These are phyloP conservation scores for Kalanchoe fedtschenkoi DNA, from an alignment of 164 flowering plant species.

Conservation along the genomic window DNA sequence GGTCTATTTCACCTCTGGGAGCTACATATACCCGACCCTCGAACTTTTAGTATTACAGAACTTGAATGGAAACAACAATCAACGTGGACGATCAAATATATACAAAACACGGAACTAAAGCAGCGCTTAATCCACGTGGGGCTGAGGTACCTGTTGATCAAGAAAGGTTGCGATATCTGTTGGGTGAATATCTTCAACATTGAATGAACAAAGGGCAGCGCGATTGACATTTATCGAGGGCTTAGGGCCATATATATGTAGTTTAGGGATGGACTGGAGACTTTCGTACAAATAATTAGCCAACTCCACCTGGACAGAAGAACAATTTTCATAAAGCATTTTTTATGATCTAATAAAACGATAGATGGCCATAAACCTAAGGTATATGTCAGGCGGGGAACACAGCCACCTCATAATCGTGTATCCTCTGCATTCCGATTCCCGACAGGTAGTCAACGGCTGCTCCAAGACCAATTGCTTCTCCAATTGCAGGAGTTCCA, in stretches of 20 bases:
- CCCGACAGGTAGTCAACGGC: slow-evolving; percentile 79
- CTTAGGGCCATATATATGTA: slow-evolving; percentile 75
- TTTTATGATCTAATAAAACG: not conserved
- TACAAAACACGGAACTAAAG: not conserved
- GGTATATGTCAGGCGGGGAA: not conserved
- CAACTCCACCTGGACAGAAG: slow-evolving; percentile 43
- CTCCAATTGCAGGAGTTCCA: slow-evolving; percentile 98
- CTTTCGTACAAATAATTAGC: slow-evolving; percentile 59
- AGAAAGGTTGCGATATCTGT: slow-evolving; percentile 91
- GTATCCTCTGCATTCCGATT: slow-evolving; percentile 92
- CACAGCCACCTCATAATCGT: slow-evolving; percentile 68
- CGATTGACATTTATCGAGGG: slow-evolving; percentile 49
- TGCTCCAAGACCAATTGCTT: slow-evolving; percentile 91
- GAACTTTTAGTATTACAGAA: not conserved
- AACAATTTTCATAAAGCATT: not conserved
- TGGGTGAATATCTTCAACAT: slow-evolving; percentile 70
- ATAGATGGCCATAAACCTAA: not conserved
- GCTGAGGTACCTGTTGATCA: slow-evolving; percentile 67
- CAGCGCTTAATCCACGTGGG: not conserved
- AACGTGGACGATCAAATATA: too few species aligned
- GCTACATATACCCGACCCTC: too few species aligned
- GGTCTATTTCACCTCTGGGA: too few species aligned
- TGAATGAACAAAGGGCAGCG: slow-evolving; percentile 89
- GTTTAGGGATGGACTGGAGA: slow-evolving; percentile 38
- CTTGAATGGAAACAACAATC: not conserved